phyloP scores from a whole-genome alignment of 768 basidiomycete species.

The Rhizopogon roseolus region DNA sequence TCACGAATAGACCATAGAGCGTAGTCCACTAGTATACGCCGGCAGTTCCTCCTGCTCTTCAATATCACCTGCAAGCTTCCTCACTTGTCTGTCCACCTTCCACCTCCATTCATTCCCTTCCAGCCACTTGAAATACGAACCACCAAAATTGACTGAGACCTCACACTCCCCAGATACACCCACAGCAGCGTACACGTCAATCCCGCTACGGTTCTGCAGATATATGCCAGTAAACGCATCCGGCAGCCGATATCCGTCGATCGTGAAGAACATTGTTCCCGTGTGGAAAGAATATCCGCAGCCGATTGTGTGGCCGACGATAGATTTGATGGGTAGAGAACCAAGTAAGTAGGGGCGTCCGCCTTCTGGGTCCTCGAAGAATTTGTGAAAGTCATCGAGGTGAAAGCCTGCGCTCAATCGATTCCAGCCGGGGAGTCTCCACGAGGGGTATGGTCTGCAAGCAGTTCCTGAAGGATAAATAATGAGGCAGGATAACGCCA shows the following conservation, averaged over 20 bases:
- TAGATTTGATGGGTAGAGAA: conserved; percentile 26
- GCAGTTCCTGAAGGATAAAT: conserved; percentile 44
- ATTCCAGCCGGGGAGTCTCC: conserved; percentile 71
- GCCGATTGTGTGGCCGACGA: conserved; percentile 50
- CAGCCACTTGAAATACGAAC: conserved; percentile 52
- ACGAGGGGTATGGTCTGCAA: conserved; percentile 60
- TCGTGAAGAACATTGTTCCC: conserved; percentile 53
- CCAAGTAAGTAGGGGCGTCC: conserved; percentile 47
- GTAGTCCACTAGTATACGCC: conserved; percentile 3
- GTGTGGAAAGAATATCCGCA: conserved; percentile 58
- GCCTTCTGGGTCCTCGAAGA: conserved; percentile 64
- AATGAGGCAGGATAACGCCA: not conserved
- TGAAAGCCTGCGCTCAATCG: conserved; percentile 60
- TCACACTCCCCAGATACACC: conserved; percentile 43
- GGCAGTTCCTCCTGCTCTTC: conserved; percentile 42
- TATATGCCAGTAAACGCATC: conserved; percentile 58
- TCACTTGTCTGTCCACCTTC: conserved; percentile 62
- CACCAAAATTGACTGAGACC: conserved; percentile 56
- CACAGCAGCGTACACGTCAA: conserved; percentile 63
- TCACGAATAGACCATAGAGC: too few species aligned
- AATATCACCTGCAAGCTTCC: conserved; percentile 33
- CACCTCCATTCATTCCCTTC: conserved; percentile 65
- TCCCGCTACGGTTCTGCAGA: conserved; percentile 36
- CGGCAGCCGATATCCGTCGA: conserved; percentile 53
- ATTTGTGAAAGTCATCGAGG: conserved; percentile 69